phyloP scores from a whole-genome alignment of 495 filamentous ascomycete genomes.

The Emericellopsis terricola region DNA sequence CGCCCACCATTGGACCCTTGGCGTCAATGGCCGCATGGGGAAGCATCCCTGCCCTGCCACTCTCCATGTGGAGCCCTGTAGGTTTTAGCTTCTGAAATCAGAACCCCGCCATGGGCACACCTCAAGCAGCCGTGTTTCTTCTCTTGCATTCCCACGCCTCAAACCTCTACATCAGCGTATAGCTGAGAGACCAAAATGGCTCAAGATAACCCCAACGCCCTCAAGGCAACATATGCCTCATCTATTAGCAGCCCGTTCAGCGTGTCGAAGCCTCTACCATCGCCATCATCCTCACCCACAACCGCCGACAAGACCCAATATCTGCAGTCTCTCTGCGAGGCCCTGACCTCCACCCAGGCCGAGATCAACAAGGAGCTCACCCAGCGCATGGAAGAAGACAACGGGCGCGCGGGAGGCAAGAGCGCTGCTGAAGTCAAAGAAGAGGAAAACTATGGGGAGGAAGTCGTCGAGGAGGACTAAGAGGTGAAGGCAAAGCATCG shows the following conservation, averaged over 20 bases:
- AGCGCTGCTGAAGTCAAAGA: slow-evolving; percentile 26
- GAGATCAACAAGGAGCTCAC: slow-evolving; percentile 74
- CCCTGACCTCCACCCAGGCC: slow-evolving; percentile 43
- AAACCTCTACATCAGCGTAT: too few species aligned
- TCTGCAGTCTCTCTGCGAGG: slow-evolving; percentile 44
- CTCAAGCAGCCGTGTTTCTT: too few species aligned
- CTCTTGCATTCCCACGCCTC: too few species aligned
- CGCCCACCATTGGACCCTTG: too few species aligned
- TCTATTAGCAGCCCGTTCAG: slow-evolving; percentile 27
- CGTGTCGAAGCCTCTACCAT: slow-evolving; percentile 19
- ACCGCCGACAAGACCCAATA: slow-evolving; percentile 43
- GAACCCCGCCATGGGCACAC: too few species aligned
- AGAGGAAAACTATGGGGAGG: slow-evolving; percentile 78
- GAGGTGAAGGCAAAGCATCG: background rate
- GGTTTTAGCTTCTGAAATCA: too few species aligned
- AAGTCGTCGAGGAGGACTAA: slow-evolving; percentile 37
- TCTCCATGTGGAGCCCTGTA: too few species aligned
- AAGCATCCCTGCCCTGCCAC: too few species aligned
- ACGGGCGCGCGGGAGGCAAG: slow-evolving; percentile 19
- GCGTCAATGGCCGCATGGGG: too few species aligned
- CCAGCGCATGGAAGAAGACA: slow-evolving; percentile 76
- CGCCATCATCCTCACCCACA: slow-evolving; percentile 17
- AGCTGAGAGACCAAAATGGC: too few species aligned
- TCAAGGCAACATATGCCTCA: slow-evolving; percentile 42
- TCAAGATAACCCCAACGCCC: slow-evolving; percentile 8